Evolutionary conservation across 768 basidiomycete species (phyloP).

Genomic region (Lactarius vividus): DNA sequence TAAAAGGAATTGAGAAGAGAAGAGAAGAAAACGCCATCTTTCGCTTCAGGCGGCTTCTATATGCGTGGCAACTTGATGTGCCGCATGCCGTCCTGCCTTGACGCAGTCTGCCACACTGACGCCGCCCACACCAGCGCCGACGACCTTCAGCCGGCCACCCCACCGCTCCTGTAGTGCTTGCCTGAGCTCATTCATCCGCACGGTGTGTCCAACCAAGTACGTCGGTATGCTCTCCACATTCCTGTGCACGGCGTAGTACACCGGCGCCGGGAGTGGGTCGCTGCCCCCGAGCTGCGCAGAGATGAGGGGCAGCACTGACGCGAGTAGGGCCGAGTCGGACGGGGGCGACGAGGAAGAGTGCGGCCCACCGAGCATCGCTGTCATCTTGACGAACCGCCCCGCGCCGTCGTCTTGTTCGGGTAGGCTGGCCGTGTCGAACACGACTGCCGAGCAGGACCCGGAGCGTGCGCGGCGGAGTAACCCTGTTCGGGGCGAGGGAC

Average conservation of each 20-base stretch:
- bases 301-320: constrained; percentile 28
- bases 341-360: constrained; percentile 41
- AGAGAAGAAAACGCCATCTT: background rate
- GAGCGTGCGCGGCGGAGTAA: constrained; percentile 39
- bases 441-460: constrained; percentile 74
- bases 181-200: constrained; percentile 61
- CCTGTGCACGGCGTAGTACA: constrained; percentile 49
- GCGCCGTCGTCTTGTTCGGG: constrained; percentile 50
- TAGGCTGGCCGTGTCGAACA: constrained; percentile 86
- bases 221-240: constrained; percentile 79
- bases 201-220: constrained; percentile 65
- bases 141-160: constrained; percentile 51
- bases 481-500: constrained; percentile 70
- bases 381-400: constrained; percentile 64
- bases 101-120: constrained; percentile 88
- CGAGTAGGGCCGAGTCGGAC: constrained; percentile 24
- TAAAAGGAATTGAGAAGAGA: background rate
- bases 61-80: constrained; percentile 21
- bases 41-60: constrained; percentile 1
- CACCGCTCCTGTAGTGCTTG: constrained; percentile 39
- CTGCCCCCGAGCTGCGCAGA: constrained; percentile 22
- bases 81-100: constrained; percentile 59
- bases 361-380: constrained; percentile 89
- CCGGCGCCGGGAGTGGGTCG: constrained; percentile 46
- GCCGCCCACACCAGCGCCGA: constrained; percentile 85